Conservation (phyloP, 257 asterid genomes). For the Solanum paucissectum region DNA sequence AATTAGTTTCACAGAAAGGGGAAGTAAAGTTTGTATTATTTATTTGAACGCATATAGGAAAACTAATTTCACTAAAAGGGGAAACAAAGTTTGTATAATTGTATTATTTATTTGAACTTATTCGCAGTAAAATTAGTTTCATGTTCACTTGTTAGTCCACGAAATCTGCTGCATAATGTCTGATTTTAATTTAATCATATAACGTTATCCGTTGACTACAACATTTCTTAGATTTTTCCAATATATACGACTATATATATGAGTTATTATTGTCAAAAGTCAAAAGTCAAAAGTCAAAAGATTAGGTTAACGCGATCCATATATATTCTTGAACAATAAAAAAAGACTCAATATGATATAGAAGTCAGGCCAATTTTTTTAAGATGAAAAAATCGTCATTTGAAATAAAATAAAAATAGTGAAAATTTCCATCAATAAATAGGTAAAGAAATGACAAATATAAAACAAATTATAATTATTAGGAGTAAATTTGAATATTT, state of each 20-base stretch:
- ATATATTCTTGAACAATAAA: background rate
- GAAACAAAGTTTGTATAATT: no score
- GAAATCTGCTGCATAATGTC: background rate
- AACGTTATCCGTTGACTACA: background rate
- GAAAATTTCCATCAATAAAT: background rate
- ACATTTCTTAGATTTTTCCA: no score
- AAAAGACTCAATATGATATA: background rate
- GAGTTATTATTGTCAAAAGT: no score
- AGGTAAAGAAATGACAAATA: background rate
- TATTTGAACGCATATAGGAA: no score
- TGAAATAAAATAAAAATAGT: background rate
- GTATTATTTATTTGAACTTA: no score
- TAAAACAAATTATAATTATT: background rate
- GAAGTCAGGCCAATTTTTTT: background rate
- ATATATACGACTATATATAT: no score
- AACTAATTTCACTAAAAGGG: no score
- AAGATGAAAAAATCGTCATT: background rate
- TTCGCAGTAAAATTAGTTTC: background rate
- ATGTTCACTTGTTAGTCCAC: background rate
- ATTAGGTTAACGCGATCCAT: fast-evolving
- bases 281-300: no score
- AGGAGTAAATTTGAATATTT: no score
- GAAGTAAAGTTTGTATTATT: no score
- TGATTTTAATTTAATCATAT: background rate
- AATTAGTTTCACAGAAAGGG: no score